Evolutionary conservation across 2,329 filamentous ascomycete species (phyloP).

Genomic region (Penicillium sp.): DNA sequence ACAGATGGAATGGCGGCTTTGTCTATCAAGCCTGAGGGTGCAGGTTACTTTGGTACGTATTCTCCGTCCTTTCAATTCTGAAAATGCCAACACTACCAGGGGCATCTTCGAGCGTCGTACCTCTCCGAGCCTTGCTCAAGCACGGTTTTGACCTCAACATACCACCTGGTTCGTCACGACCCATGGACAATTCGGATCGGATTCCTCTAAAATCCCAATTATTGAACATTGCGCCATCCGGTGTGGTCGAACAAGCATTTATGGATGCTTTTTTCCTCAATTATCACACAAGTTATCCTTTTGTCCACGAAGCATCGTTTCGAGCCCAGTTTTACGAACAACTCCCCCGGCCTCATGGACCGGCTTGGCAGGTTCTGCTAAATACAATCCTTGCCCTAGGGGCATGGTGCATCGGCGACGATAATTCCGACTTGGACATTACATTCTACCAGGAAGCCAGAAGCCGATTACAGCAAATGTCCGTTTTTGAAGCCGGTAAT

Average conservation of each 20-base stretch:
- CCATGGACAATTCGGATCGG: slow-evolving; percentile 27
- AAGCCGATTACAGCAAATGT: slow-evolving; percentile 50
- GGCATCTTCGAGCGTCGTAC: slow-evolving; percentile 46
- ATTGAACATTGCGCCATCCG: slow-evolving; percentile 43
- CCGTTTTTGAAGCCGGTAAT: slow-evolving; percentile 55
- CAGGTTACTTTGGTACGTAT: slow-evolving; percentile 44
- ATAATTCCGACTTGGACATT: slow-evolving; percentile 50
- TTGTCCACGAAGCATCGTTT: slow-evolving; percentile 55
- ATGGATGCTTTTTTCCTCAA: slow-evolving; percentile 54
- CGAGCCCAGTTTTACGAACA: slow-evolving; percentile 53
- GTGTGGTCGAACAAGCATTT: slow-evolving; percentile 46
- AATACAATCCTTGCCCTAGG: slow-evolving; percentile 54
- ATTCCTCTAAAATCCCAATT: slow-evolving; percentile 45
- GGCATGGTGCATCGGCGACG: slow-evolving; percentile 48
- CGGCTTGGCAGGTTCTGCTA: slow-evolving; percentile 52
- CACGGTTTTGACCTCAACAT: slow-evolving; percentile 47
- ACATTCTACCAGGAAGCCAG: slow-evolving; percentile 55
- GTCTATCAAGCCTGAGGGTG: slow-evolving; percentile 46
- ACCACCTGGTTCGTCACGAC: slow-evolving; percentile 34
- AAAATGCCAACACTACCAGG: slow-evolving; percentile 27
- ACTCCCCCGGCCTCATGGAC: slow-evolving; percentile 47
- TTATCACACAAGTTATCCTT: slow-evolving; percentile 54
- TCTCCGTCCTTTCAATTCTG: not conserved
- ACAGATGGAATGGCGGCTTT: slow-evolving; percentile 49
- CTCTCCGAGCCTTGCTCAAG: slow-evolving; percentile 43